These are phyloP conservation scores for Phytophthora foliorum DNA, from an alignment of 352 stramenopile species.

Conservation along the genomic window DNA sequence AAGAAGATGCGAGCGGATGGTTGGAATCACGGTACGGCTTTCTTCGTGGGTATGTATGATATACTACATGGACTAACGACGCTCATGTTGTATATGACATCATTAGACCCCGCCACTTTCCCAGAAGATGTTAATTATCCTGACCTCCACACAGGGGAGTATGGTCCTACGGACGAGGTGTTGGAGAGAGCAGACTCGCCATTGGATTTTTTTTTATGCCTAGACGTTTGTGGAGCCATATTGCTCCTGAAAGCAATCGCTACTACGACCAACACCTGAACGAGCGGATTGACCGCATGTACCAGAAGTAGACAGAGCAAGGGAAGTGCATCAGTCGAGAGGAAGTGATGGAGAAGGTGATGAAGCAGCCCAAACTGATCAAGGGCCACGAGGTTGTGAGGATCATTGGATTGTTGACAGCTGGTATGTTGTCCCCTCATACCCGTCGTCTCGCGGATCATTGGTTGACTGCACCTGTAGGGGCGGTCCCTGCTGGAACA, in stretches of 20 bases:
- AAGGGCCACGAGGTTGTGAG: conserved; percentile 14
- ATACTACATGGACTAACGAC: too few relatives aligned
- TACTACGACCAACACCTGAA: conserved; percentile 24
- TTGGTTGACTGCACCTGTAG: conserved; percentile 9
- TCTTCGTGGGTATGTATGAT: too few relatives aligned
- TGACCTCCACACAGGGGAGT: background rate
- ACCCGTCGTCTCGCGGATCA: conserved; percentile 12
- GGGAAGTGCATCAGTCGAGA: background rate
- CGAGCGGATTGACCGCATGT: background rate
- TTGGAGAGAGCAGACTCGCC: conserved; percentile 2
- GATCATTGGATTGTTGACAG: conserved; percentile 17
- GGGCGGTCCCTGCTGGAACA: conserved; percentile 9
- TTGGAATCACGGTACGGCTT: too few relatives aligned
- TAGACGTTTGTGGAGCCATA: conserved; percentile 9
- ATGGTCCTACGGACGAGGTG: background rate
- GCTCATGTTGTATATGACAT: background rate
- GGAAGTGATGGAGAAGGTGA: background rate
- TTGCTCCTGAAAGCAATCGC: conserved; percentile 10
- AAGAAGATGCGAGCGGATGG: too few relatives aligned
- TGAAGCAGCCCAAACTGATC: conserved; percentile 12
- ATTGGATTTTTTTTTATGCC: conserved; percentile 26
- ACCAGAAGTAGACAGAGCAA: background rate
- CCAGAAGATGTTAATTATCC: background rate
- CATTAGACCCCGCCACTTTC: background rate
- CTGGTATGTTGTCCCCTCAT: too few relatives aligned